Percentiles rank a stretch among this genome's conserved stretches.
Evolutionary conservation across 2,329 filamentous ascomycete species (phyloP).

Genomic region (Bipolaris victoriae): DNA sequence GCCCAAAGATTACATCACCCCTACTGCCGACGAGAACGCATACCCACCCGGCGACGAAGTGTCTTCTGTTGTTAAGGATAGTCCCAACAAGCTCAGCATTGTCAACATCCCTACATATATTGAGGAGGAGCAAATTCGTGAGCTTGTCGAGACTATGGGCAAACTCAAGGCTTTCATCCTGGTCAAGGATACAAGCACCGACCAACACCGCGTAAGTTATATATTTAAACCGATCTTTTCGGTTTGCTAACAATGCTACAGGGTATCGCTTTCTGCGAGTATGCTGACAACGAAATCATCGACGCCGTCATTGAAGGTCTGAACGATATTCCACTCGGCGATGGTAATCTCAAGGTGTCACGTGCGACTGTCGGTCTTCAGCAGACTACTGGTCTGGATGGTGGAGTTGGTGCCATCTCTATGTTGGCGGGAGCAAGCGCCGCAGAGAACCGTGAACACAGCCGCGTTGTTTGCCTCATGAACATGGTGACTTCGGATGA

Average conservation of each 20-base stretch:
- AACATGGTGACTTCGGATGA: conserved; percentile 99
- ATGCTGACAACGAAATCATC: conserved; percentile 76
- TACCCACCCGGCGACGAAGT: conserved; percentile 75
- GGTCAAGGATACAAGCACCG: conserved; percentile 83
- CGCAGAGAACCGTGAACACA: conserved; percentile 72
- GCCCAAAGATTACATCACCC: conserved; percentile 97
- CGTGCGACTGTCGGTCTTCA: conserved; percentile 92
- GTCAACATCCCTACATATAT: conserved; percentile 88
- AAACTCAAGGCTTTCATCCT: conserved; percentile 90
- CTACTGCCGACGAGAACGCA: conserved; percentile 66
- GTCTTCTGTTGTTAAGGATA: conserved; percentile 83
- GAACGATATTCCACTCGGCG: conserved; percentile 91
- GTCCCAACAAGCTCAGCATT: conserved; percentile 92
- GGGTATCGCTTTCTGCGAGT: conserved; percentile 98
- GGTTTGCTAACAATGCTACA: conserved; percentile 49
- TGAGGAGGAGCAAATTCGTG: conserved; percentile 87
- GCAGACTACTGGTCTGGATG: conserved; percentile 90
- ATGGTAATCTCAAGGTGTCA: conserved; percentile 81
- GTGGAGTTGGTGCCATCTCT: conserved; percentile 97
- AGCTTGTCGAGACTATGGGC: conserved; percentile 88
- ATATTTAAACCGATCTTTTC: neutral
- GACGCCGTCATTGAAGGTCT: conserved; percentile 87
- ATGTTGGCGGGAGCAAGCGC: conserved; percentile 92
- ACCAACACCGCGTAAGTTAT: conserved; percentile 78
- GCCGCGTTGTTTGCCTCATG: conserved; percentile 85